A percentile compares a stretch with the other conserved stretches of the same genome.
These are phyloP conservation scores for Fusarium siculi DNA, from an alignment of 2,329 filamentous ascomycete genomes.

Conservation along the genomic window DNA sequence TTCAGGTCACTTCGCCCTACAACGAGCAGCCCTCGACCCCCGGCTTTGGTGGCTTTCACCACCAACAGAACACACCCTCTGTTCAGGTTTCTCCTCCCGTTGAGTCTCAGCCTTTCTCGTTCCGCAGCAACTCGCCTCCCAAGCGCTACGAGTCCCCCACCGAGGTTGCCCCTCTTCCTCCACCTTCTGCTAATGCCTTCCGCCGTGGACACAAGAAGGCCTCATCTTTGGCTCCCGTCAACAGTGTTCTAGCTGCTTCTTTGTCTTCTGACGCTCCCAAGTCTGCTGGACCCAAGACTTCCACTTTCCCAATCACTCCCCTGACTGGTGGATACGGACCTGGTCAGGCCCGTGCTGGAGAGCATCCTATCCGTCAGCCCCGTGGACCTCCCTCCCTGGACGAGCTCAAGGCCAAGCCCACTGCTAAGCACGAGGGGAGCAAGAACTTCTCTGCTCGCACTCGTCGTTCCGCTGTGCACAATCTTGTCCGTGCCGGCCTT, in stretches of 20 bases:
- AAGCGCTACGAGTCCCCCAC: conserved; percentile 76
- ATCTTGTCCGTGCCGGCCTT: conserved; percentile 88
- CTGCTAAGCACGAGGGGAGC: conserved; percentile 92
- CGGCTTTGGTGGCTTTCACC: conserved; percentile 47
- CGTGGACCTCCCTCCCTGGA: conserved; percentile 92
- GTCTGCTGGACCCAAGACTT: conserved; percentile 78
- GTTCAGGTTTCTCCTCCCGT: conserved; percentile 86
- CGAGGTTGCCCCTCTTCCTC: conserved; percentile 77
- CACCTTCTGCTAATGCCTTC: conserved; percentile 90
- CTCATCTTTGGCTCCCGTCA: conserved; percentile 75
- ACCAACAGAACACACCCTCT: conserved; percentile 70
- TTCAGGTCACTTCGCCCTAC: conserved; percentile 54
- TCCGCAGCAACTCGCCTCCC: conserved; percentile 73
- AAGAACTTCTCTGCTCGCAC: conserved; percentile 97
- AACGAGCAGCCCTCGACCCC: conserved; percentile 57
- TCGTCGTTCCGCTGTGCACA: conserved; percentile 90
- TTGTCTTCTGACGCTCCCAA: conserved; percentile 59
- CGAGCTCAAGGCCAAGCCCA: conserved; percentile 89
- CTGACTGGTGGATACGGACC: conserved; percentile 89
- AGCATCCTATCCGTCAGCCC: conserved; percentile 93
- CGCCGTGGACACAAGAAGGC: conserved; percentile 94
- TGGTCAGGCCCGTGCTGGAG: conserved; percentile 90
- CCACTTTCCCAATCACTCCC: conserved; percentile 82
- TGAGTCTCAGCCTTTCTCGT: conserved; percentile 61
- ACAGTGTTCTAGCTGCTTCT: conserved; percentile 58